Evolutionary conservation across 1,284 basidiomycete species (phyloP).

Genomic region (Cutaneotrichosporon sp.): DNA sequence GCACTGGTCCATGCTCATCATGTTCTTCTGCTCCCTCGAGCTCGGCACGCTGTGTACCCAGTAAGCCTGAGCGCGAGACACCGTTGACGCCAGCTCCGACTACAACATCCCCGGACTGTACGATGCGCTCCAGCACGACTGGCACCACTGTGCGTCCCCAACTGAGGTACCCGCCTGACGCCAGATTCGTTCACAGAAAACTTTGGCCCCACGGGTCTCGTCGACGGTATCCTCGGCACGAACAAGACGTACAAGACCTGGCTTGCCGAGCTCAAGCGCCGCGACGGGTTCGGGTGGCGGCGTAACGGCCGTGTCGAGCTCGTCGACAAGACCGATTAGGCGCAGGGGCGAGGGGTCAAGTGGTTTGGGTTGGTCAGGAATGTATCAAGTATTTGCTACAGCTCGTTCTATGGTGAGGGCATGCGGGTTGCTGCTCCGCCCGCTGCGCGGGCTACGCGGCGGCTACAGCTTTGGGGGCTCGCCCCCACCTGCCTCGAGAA

Average conservation of each 20-base stretch:
- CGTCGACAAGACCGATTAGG: no score
- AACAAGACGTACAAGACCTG: slow-evolving; percentile 13
- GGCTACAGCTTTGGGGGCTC: slow-evolving; percentile 15
- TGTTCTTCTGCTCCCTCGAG: slow-evolving; percentile 17
- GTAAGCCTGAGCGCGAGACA: neutral
- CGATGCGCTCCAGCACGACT: slow-evolving; percentile 21
- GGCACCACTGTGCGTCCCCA: slow-evolving; percentile 17
- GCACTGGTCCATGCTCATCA: slow-evolving; percentile 16
- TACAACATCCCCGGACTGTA: slow-evolving; percentile 19
- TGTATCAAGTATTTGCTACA: no score
- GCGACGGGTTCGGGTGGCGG: slow-evolving; percentile 10
- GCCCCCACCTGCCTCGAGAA: slow-evolving; percentile 26
- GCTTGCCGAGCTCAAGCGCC: slow-evolving; percentile 16
- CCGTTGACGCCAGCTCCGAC: slow-evolving; percentile 11
- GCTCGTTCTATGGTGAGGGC: no score
- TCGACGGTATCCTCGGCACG: slow-evolving; percentile 14
- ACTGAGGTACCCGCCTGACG: neutral
- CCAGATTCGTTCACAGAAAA: slow-evolving; percentile 18
- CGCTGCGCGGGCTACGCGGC: no score
- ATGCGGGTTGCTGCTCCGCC: no score
- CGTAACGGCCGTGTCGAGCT: no score
- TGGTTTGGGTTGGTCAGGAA: no score
- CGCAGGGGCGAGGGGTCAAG: no score
- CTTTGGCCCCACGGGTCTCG: slow-evolving; percentile 16
- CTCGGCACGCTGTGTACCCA: slow-evolving; percentile 18